A percentile compares a stretch with the other conserved stretches of the same genome.
Evolutionary conservation across 2,329 filamentous ascomycete genomes (phyloP).

Genomic region (Diplocarpon mali): DNA sequence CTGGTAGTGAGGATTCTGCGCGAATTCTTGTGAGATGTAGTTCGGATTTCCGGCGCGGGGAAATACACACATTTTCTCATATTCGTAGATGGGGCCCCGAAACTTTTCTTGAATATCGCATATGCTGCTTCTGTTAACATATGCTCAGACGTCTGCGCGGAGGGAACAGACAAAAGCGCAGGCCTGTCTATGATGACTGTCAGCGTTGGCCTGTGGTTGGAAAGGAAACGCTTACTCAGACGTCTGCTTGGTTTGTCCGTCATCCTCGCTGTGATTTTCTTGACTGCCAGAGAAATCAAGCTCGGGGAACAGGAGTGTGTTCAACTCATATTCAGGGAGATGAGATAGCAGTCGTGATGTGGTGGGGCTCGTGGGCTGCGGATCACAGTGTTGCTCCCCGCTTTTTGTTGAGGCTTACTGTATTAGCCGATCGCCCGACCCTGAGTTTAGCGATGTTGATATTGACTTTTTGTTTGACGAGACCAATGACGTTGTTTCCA

Average conservation of each 20-base stretch:
- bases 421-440: no score
- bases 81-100: constrained; percentile 70
- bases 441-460: no score
- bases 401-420: no score
- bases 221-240: constrained; percentile 9
- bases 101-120: constrained; percentile 97
- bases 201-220: not conserved
- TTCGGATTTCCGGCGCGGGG: not conserved
- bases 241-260: constrained; percentile 11
- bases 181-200: constrained; percentile 9
- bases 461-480: no score
- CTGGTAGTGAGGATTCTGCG: constrained; percentile 51
- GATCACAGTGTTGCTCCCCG: no score
- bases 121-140: constrained; percentile 43
- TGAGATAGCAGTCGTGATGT: no score
- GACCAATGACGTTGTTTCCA: no score
- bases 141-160: not conserved
- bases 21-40: not conserved
- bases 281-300: no score
- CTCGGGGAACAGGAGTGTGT: no score
- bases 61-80: constrained; percentile 58
- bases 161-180: constrained; percentile 17
- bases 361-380: no score
- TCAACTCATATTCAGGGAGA: no score
- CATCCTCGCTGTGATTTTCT: constrained; percentile 3